Percentiles rank a stretch among this genome's conserved stretches.
These are phyloP conservation scores for Encephalitozoon cuniculi DNA, from an alignment of 371 early-diverging fungal species.

Conservation along the genomic window DNA sequence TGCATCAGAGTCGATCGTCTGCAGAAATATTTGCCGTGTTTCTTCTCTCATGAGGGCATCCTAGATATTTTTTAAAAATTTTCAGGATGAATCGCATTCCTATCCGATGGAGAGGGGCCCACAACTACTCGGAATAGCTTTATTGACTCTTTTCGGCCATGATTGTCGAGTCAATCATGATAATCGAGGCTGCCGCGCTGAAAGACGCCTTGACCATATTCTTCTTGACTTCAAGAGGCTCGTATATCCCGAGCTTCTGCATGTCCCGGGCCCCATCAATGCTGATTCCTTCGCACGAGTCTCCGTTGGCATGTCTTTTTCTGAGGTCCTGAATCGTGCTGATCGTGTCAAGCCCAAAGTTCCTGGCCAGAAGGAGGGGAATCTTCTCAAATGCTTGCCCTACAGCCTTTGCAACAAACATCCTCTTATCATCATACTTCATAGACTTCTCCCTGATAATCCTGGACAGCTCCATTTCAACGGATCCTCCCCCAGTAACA, in stretches of 20 bases:
- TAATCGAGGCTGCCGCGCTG: constrained; percentile 67
- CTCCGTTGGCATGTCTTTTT: constrained; percentile 77
- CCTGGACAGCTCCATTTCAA: constrained; percentile 82
- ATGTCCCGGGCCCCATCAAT: constrained; percentile 71
- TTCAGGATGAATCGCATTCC: neutral
- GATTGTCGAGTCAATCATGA: constrained; percentile 59
- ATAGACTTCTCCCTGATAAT: constrained; percentile 78
- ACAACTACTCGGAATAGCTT: constrained; percentile 10
- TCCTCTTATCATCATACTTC: constrained; percentile 84
- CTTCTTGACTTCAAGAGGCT: constrained; percentile 92
- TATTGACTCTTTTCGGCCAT: constrained; percentile 20
- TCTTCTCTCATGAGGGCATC: constrained; percentile 25
- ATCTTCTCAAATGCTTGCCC: constrained; percentile 95
- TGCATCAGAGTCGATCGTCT: constrained; percentile 41
- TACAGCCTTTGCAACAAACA: constrained; percentile 83
- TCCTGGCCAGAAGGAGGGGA: constrained; percentile 91
- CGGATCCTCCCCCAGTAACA: constrained; percentile 78
- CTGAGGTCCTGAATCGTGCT: constrained; percentile 88
- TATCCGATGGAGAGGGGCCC: neutral
- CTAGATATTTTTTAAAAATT: constrained; percentile 12
- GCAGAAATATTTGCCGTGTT: constrained; percentile 37
- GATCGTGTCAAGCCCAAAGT: constrained; percentile 98
- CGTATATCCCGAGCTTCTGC: constrained; percentile 89
- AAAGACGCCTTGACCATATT: constrained; percentile 86
- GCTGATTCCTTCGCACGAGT: constrained; percentile 52